Evolutionary conservation across 805 yeast genomes (phyloP).

Genomic region (Candida berthetii): DNA sequence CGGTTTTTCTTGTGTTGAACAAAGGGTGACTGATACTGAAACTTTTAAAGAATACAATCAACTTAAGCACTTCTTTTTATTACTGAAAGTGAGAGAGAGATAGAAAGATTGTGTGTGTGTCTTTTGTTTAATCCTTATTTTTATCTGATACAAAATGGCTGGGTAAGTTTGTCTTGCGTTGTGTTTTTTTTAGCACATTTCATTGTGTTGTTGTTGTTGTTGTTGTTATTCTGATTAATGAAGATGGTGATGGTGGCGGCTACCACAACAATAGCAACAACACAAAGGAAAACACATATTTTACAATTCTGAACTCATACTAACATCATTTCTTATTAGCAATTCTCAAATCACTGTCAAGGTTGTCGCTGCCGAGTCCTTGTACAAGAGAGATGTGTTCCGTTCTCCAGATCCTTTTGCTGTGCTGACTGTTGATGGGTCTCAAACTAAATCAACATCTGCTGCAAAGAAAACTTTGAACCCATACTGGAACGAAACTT

Average conservation of each 20-base stretch:
- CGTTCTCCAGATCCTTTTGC: constrained; percentile 98
- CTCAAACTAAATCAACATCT: constrained; percentile 90
- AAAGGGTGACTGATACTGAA: background rate
- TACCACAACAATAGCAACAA: too few species aligned
- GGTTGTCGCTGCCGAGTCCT: constrained; percentile 92
- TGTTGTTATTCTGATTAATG: too few species aligned
- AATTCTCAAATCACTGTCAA: constrained; percentile 37
- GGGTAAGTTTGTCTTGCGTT: background rate
- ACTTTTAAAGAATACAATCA: too few species aligned
- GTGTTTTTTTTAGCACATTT: background rate
- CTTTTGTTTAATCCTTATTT: too few species aligned
- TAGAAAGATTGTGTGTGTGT: too few species aligned
- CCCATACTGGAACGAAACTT: constrained; percentile 97
- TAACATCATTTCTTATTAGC: constrained; percentile 8
- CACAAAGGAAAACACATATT: too few species aligned
- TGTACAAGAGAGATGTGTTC: constrained; percentile 91
- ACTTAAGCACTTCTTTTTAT: too few species aligned
- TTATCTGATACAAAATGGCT: too few species aligned
- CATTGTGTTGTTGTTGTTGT: background rate
- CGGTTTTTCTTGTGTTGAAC: background rate
- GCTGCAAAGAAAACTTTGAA: constrained; percentile 91
- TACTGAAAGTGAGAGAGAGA: too few species aligned
- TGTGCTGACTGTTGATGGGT: constrained; percentile 94
- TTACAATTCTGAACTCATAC: constrained; percentile 1
- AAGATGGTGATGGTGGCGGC: too few species aligned